Evolutionary conservation across 2,329 filamentous ascomycete genomes (phyloP).

Genomic region (Microcyclosporella mali): DNA sequence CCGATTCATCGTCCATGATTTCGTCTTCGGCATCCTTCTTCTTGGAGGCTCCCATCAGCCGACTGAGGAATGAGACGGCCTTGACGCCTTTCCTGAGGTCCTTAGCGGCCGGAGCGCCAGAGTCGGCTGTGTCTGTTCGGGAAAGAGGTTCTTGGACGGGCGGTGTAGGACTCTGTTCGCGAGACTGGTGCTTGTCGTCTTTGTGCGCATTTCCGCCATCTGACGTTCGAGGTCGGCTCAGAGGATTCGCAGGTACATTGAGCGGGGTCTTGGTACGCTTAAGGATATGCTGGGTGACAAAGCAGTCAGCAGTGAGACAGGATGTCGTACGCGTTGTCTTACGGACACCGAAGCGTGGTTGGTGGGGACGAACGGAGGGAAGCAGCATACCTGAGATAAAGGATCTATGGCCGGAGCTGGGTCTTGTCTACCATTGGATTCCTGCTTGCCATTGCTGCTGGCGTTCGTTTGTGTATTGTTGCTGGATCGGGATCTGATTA

Average conservation of each 20-base stretch:
- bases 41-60: conserved; percentile 68
- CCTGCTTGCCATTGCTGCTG: conserved; percentile 12
- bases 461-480: conserved; percentile 14
- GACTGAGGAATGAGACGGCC: conserved; percentile 82
- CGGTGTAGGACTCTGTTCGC: conserved; percentile 12
- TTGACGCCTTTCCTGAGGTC: conserved; percentile 70
- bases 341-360: background rate
- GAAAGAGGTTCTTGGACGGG: conserved; percentile 12
- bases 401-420: conserved; percentile 55
- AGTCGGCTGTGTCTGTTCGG: conserved; percentile 21
- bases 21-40: conserved; percentile 55
- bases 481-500: conserved; percentile 21
- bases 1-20: conserved; percentile 37
- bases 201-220: conserved; percentile 17
- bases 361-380: background rate
- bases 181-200: conserved; percentile 15
- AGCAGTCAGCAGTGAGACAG: conserved; percentile 14
- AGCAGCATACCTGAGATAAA: conserved; percentile 54
- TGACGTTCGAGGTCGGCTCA: conserved; percentile 34
- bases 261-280: conserved; percentile 59
- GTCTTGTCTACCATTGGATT: conserved; percentile 25
- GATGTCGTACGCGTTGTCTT: background rate
- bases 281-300: conserved; percentile 46
- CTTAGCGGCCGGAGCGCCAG: conserved; percentile 10
- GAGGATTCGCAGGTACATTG: conserved; percentile 45